Base-by-base conservation (phyloP, 495 filamentous ascomycete genomes). In the Podospora pseudoanserina region DNA sequence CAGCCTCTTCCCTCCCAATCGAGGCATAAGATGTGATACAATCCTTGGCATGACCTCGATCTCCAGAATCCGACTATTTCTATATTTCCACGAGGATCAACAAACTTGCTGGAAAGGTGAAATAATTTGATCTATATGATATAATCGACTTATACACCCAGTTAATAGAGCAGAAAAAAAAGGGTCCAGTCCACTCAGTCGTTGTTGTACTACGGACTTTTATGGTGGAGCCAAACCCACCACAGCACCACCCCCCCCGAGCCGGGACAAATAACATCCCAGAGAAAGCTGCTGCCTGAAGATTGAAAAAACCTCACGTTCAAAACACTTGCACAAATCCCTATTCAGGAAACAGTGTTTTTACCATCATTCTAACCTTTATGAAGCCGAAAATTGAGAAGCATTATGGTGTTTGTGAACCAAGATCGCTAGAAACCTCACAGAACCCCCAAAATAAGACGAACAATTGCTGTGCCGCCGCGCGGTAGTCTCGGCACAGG, bases 241-340 rank as follows among this genome's bases (percentile, higher is more conserved):
- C 39, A 6, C 39, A 18, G 9, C 13, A 49, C 4, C 30, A 32
- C 4, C 7, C 9, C 13, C 39, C 13, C 39, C 7, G 39, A 23
- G 68, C 67, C 72, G 68, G 23, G 23, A 23, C 23, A 23, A 75
- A 75, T 73, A 28, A 58, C 20, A 55, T 64, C 34, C 26, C 62
- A 67, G 70, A 67, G 68, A 73, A 75, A 70, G 59, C 71, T 69
- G 73, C 65, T 75, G 73, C 73, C 73, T 75, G 63, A 39, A 18
- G 53, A 34, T 28, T n/a, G n/a, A 56, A 34, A 15, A 61, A 61
- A 30, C 9, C 34, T 39, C 34, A 5, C 34, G 6, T 11, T 11
- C 11, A 11, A 49, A 49, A 13, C 39, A 6, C 39, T 3, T 49
- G 13, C 39, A 49, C 39, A 49, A 49, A 49, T 23, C 23, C 34